Evolutionary conservation across 2,329 filamentous ascomycete genomes (phyloP), one percentile per base, ranked within the genome.

Genomic region (Cercospora canescens): DNA sequence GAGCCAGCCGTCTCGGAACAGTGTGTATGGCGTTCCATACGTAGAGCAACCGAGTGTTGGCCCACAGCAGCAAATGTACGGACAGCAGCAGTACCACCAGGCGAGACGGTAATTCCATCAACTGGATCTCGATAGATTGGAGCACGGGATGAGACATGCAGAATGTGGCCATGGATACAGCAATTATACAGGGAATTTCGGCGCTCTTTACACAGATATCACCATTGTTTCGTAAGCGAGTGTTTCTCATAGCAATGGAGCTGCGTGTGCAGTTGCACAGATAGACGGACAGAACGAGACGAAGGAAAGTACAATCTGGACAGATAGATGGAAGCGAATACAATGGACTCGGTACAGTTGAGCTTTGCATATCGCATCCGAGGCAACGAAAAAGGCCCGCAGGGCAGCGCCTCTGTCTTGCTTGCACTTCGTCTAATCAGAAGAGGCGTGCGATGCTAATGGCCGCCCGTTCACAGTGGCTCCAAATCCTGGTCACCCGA

Each of bases 21-120:
- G 62, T 14, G 67, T 65, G 3, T 69, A 63, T 62, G 69, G 69
- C 24, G 69, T 64, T 7, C 69, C 69, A 34, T 70, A 62, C 61
- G 64, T 67, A 28, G 67, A 69, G 60, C 68, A 67, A 39, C 57
- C 66, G 35, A 61, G 39, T 39, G 58, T 67, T 41, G 28, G 34
- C 8, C 35, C 32, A 21, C 60, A 60, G n/a, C 65, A 32, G 52
- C 45, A 54, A 11, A 32, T 24, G 18, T 62, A 59, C 34, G 65
- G 60, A 35, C 55, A 67, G 39, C 60, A 64, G 48, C 60, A 62
- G 35, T 56, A 62, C 35, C 45, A 62, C 28, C 60, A 39, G 60
- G 45, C 60, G 18, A 18, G 48, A 34, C 34, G 32, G 24, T 62
- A 30, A 54, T 18, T 26, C 24, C 21, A 50, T 30, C 45, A 30